A percentile compares a stretch with the other conserved stretches of the same genome.
Conservation (phyloP, 2,329 filamentous ascomycete genomes). For the Arthrocladium fulminans region DNA sequence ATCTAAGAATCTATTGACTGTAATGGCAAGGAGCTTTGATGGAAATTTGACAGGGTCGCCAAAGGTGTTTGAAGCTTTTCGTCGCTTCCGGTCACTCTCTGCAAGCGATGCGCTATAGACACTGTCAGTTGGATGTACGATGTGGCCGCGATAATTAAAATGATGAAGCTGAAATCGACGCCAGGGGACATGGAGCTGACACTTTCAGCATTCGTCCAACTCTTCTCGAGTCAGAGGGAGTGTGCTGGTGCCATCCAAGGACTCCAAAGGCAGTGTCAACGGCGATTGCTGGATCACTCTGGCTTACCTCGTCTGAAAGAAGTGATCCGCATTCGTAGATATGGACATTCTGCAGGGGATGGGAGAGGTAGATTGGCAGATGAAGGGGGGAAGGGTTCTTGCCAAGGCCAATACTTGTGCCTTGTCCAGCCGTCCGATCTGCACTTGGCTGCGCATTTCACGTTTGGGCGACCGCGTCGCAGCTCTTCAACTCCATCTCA, state of each 20-base stretch:
- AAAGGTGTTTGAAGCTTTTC: constrained; percentile 70
- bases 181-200: too few species aligned
- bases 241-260: background rate
- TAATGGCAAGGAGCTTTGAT: constrained; percentile 74
- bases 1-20: constrained; percentile 15
- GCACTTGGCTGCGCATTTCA: background rate
- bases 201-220: too few species aligned
- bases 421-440: constrained; percentile 3
- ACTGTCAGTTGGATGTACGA: constrained; percentile 24
- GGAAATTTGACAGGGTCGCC: constrained; percentile 71
- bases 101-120: constrained; percentile 38
- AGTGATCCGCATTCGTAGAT: constrained; percentile 66
- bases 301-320: constrained; percentile 83
- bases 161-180: too few species aligned
- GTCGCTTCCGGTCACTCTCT: constrained; percentile 54
- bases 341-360: constrained; percentile 46
- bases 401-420: constrained; percentile 3
- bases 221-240: background rate
- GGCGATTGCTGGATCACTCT: background rate
- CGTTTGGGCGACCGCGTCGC: too few species aligned
- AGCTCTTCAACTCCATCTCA: background rate
- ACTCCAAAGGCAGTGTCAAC: background rate
- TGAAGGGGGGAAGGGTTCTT: background rate
- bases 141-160: too few species aligned
- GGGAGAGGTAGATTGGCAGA: background rate